phyloP scores from a whole-genome alignment of 495 filamentous ascomycete species.

The Chaetomidium leptoderma region DNA sequence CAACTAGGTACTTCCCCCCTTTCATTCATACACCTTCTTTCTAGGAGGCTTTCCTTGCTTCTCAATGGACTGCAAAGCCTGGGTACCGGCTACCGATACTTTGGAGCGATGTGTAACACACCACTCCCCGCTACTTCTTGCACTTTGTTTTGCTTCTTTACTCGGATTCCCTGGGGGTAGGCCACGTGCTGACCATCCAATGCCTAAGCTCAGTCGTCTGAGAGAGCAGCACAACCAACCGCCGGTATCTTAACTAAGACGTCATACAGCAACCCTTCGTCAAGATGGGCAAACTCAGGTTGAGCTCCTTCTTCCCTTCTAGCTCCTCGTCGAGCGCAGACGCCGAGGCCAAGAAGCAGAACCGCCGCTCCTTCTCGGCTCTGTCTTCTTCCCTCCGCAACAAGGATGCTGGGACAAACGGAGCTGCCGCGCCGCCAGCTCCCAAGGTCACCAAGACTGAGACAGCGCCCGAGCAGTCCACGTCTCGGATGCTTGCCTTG shows the following conservation, averaged over 20 bases:
- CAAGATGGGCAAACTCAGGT: slow-evolving; percentile 37
- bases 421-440: neutral
- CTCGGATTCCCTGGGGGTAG: neutral
- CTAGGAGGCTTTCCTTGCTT: too few relatives aligned
- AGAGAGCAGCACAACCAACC: neutral
- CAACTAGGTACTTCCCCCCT: neutral
- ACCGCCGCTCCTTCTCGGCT: slow-evolving; percentile 27
- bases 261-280: neutral
- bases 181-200: neutral
- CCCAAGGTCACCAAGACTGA: slow-evolving; percentile 1
- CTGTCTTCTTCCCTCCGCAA: slow-evolving; percentile 19
- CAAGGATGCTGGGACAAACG: slow-evolving; percentile 23
- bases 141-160: neutral
- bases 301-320: slow-evolving; percentile 32
- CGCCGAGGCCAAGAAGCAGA: slow-evolving; percentile 32
- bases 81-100: neutral
- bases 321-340: slow-evolving; percentile 25
- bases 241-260: neutral
- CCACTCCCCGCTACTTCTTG: neutral
- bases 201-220: neutral
- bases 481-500: slow-evolving; percentile 36
- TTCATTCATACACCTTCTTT: too few relatives aligned
- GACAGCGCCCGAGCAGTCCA: slow-evolving; percentile 11
- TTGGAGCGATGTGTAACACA: neutral
- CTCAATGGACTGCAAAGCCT: too few relatives aligned